Conservation (phyloP, 805 yeast species). For the Pichia exigua region DNA sequence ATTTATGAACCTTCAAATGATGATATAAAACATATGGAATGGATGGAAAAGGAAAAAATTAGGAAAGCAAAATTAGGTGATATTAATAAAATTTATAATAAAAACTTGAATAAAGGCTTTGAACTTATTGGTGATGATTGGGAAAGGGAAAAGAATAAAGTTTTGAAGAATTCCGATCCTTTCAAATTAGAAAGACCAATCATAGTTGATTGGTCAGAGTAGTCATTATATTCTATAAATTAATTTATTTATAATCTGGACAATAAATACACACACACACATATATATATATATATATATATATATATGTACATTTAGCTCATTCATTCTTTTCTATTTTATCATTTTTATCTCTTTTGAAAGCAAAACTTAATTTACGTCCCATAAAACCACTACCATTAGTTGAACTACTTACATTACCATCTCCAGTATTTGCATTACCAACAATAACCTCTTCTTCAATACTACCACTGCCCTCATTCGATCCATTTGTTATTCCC, state of each 20-base stretch:
- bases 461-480: constrained; percentile 3
- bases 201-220: constrained; percentile 61
- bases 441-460: constrained; percentile 11
- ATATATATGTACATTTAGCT: background rate
- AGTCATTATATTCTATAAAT: background rate
- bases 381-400: constrained; percentile 12
- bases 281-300: background rate
- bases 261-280: too few relatives aligned
- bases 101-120: constrained; percentile 71
- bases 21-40: constrained; percentile 75
- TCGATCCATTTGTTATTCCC: background rate
- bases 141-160: constrained; percentile 60
- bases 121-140: constrained; percentile 68
- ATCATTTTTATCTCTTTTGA: constrained; percentile 4
- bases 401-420: background rate
- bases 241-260: background rate
- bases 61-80: constrained; percentile 56
- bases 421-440: constrained; percentile 4
- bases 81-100: constrained; percentile 56
- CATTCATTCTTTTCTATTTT: background rate
- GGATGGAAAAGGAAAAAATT: constrained; percentile 78
- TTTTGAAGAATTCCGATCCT: constrained; percentile 72
- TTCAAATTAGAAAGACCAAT: constrained; percentile 36
- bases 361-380: constrained; percentile 26
- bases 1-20: constrained; percentile 92